Percentiles rank a stretch among this genome's conserved stretches.
Evolutionary conservation across 75 land plant species (phyloP).

Genomic region (Sequoia sempervirens): DNA sequence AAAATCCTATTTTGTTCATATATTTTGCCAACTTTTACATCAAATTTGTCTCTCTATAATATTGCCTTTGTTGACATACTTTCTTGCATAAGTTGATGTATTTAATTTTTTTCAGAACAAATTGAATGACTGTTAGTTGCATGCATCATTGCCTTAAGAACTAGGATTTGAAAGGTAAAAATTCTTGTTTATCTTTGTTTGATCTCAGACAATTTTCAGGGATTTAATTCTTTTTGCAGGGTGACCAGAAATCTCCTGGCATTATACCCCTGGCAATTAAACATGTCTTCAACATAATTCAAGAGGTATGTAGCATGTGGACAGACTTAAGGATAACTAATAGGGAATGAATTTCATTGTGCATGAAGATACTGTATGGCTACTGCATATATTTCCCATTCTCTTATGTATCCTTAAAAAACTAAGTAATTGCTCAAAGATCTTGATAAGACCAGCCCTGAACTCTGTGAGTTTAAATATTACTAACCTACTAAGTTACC

Average conservation of each 20-base stretch:
- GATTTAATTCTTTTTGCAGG: conserved; percentile 43
- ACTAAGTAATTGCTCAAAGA: background rate
- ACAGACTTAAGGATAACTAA: background rate
- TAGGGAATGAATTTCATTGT: background rate
- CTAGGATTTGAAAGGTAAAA: background rate
- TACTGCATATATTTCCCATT: background rate
- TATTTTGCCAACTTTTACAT: background rate
- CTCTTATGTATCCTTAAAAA: background rate
- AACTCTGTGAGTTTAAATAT: background rate
- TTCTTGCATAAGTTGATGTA: background rate
- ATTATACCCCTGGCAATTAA: conserved; percentile 94
- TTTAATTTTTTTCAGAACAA: background rate
- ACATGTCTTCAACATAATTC: conserved; percentile 95
- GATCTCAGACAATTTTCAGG: background rate
- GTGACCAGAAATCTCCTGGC: conserved; percentile 96
- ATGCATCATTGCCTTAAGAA: background rate
- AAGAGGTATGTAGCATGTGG: conserved; percentile 57
- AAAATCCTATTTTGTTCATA: background rate
- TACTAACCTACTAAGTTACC: background rate
- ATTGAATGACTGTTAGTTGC: background rate
- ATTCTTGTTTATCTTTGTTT: background rate
- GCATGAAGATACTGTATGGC: background rate
- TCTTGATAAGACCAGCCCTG: background rate
- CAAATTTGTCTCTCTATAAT: background rate
- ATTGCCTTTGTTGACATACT: background rate